A percentile compares a stretch with the other conserved stretches of the same genome.
These are phyloP conservation scores for Chaetomium sp. DNA, from an alignment of 2,329 filamentous ascomycete genomes.

Conservation along the genomic window DNA sequence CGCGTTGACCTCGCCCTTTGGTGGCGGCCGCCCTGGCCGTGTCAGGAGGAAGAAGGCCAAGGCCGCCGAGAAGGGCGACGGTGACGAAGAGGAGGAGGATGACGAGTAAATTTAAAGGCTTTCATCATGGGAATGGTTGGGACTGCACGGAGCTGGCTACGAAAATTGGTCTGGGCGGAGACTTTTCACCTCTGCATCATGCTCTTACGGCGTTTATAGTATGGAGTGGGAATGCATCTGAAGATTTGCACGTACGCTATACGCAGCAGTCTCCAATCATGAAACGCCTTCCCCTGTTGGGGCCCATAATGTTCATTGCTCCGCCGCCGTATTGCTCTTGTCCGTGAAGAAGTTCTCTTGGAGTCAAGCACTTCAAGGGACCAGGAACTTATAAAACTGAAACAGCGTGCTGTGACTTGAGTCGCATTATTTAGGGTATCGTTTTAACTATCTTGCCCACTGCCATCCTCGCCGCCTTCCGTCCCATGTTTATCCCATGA, in stretches of 20 bases:
- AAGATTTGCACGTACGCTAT: slow-evolving; percentile 19
- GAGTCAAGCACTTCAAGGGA: background rate
- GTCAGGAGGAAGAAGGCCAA: slow-evolving; percentile 99
- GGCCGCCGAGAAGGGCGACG: slow-evolving; percentile 80
- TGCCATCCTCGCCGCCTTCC: background rate
- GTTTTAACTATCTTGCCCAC: slow-evolving; percentile 2
- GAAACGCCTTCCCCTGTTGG: background rate
- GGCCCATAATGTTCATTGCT: background rate
- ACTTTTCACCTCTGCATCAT: slow-evolving; percentile 22
- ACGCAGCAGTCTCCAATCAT: slow-evolving; percentile 15
- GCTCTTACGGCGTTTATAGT: slow-evolving; percentile 24
- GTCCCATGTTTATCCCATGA: slow-evolving; percentile 20
- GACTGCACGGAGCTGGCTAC: slow-evolving; percentile 21
- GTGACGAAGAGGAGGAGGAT: slow-evolving; percentile 78
- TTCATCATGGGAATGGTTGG: slow-evolving; percentile 18
- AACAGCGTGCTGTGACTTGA: background rate
- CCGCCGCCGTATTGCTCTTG: background rate
- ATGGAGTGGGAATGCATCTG: slow-evolving; percentile 23
- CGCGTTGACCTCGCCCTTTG: slow-evolving; percentile 92
- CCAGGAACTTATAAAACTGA: background rate
- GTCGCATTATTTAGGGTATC: slow-evolving; percentile 12
- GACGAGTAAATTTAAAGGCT: slow-evolving; percentile 51
- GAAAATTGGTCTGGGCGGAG: slow-evolving; percentile 23
- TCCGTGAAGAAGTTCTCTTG: background rate
- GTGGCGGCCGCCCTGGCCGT: slow-evolving; percentile 93